Conservation (phyloP, 1,284 basidiomycete species). For the Cryptococcus jaspeensis region DNA sequence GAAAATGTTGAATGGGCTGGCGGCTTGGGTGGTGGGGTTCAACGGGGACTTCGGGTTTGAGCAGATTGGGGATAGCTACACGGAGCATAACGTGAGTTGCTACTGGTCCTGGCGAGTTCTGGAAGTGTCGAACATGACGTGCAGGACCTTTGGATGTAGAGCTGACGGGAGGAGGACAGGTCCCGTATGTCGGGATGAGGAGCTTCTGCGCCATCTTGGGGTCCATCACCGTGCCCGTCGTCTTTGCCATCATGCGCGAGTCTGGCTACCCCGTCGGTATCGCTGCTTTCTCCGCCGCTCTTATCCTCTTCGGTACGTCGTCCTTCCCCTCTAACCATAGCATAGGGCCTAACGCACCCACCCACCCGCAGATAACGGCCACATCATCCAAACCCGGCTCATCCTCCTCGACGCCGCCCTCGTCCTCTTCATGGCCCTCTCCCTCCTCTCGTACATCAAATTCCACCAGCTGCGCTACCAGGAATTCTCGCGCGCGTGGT, state of each 20-base stretch:
- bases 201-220: slow-evolving; percentile 88
- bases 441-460: slow-evolving; percentile 90
- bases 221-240: slow-evolving; percentile 81
- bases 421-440: slow-evolving; percentile 92
- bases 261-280: slow-evolving; percentile 89
- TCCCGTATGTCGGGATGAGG: slow-evolving; percentile 92
- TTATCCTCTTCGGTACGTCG: slow-evolving; percentile 79
- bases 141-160: not conserved
- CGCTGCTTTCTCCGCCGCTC: slow-evolving; percentile 77
- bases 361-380: slow-evolving; percentile 76
- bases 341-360: not conserved
- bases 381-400: slow-evolving; percentile 90
- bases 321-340: too few species aligned
- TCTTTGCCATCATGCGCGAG: slow-evolving; percentile 97
- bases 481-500: slow-evolving; percentile 86
- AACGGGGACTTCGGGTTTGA: slow-evolving; percentile 93
- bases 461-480: slow-evolving; percentile 95
- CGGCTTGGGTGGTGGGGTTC: slow-evolving; percentile 95
- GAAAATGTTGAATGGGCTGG: slow-evolving; percentile 85
- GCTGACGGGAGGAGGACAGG: slow-evolving; percentile 51
- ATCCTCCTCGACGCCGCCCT: slow-evolving; percentile 92
- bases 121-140: too few species aligned
- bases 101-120: not conserved
- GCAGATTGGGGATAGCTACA: slow-evolving; percentile 90
- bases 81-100: slow-evolving; percentile 26